Evolutionary conservation across 139 green algal genomes (phyloP).

Genomic region (Asterochloris erici): DNA sequence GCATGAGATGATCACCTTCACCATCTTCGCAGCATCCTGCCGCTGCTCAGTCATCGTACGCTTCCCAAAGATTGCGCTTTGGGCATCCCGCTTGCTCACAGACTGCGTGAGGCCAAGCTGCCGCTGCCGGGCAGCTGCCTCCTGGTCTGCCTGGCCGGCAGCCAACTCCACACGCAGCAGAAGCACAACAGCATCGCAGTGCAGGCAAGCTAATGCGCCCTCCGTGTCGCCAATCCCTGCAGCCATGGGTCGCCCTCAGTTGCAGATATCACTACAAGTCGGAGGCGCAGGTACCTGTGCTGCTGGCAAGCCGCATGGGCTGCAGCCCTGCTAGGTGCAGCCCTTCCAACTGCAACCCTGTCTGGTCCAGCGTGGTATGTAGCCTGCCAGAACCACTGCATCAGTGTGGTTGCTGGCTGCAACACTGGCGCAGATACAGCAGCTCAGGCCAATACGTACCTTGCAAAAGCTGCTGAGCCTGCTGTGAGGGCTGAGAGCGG

Average conservation of each 20-base stretch:
- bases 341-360: too few species aligned
- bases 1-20: conserved; percentile 23
- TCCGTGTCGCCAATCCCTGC: conserved; percentile 51
- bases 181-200: conserved; percentile 49
- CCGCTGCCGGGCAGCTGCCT: conserved; percentile 8
- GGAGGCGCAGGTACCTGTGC: too few species aligned
- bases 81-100: conserved; percentile 28
- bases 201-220: conserved; percentile 57
- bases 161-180: conserved; percentile 51
- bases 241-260: not conserved
- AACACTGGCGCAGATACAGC: too few species aligned
- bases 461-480: conserved; percentile 23
- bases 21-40: conserved; percentile 24
- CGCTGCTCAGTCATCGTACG: conserved; percentile 44
- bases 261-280: not conserved
- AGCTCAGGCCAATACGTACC: too few species aligned
- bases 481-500: conserved; percentile 36
- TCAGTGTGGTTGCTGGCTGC: too few species aligned
- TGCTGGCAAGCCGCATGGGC: too few species aligned
- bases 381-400: too few species aligned
- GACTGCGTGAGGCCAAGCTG: conserved; percentile 18
- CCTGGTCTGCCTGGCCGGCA: conserved; percentile 50
- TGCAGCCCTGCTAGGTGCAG: too few species aligned
- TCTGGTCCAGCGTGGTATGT: too few species aligned
- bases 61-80: conserved; percentile 52